Evolutionary conservation across 208 protist species (phyloP).

Genomic region (Wallacemonas sp.): DNA sequence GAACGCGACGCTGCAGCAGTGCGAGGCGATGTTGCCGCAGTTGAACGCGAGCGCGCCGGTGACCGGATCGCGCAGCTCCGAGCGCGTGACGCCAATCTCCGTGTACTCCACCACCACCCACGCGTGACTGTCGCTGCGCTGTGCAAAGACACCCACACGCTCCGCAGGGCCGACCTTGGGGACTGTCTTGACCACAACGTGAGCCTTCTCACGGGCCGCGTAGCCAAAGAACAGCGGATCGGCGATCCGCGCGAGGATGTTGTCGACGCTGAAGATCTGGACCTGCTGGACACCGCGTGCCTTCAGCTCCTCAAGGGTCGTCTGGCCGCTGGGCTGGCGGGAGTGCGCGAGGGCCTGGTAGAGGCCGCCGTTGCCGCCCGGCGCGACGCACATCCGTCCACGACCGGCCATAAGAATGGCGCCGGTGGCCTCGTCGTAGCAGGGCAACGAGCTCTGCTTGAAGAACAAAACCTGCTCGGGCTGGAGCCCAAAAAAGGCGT

Average conservation of each 20-base stretch:
- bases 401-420: slow-evolving; percentile 92
- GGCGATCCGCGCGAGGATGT: slow-evolving; percentile 93
- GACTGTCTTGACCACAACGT: slow-evolving; percentile 94
- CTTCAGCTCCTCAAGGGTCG: slow-evolving; percentile 82
- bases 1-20: slow-evolving; percentile 91
- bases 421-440: slow-evolving; percentile 88
- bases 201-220: slow-evolving; percentile 39
- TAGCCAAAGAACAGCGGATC: slow-evolving; percentile 97
- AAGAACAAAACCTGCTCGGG: slow-evolving; percentile 95
- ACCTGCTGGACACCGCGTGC: slow-evolving; percentile 89
- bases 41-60: slow-evolving; percentile 93
- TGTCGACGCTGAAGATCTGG: slow-evolving; percentile 97
- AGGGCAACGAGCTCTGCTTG: slow-evolving; percentile 91
- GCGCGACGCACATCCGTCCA: slow-evolving; percentile 77
- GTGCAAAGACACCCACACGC: slow-evolving; percentile 96
- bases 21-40: slow-evolving; percentile 97
- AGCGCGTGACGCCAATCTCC: slow-evolving; percentile 92
- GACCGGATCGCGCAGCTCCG: slow-evolving; percentile 32
- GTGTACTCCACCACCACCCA: slow-evolving; percentile 98
- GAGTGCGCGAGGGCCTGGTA: slow-evolving; percentile 65
- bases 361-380: slow-evolving; percentile 98
- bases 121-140: slow-evolving; percentile 45
- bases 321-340: slow-evolving; percentile 17
- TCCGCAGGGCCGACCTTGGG: slow-evolving; percentile 86
- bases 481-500: slow-evolving; percentile 95